These are phyloP conservation scores for Coffea humblotiana DNA, from an alignment of 305 asterid genomes.

Conservation along the genomic window DNA sequence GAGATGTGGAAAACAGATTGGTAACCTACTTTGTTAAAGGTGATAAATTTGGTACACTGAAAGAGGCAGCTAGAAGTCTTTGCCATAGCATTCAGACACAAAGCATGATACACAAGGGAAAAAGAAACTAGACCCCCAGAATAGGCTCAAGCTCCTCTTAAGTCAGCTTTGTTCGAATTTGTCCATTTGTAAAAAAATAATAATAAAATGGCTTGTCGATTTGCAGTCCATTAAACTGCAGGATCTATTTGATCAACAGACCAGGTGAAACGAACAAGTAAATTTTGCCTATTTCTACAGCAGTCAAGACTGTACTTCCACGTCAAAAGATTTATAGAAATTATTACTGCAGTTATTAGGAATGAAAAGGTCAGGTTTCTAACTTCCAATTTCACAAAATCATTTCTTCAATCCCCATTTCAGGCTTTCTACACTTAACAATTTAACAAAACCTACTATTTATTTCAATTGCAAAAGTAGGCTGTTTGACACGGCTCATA, in stretches of 20 bases:
- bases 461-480: neutral
- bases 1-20: neutral
- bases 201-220: neutral
- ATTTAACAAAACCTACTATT: neutral
- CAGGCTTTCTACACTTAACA: neutral
- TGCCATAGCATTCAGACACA: neutral
- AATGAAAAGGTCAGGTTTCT: neutral
- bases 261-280: neutral
- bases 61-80: neutral
- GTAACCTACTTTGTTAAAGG: neutral
- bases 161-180: neutral
- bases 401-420: neutral
- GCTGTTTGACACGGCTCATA: neutral
- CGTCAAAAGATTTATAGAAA: too few species aligned
- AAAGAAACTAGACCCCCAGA: neutral
- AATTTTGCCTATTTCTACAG: neutral
- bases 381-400: neutral
- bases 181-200: neutral
- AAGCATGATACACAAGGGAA: neutral
- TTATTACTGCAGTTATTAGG: neutral
- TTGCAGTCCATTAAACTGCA: neutral
- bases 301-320: neutral
- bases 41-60: neutral
- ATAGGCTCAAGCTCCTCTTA: neutral
- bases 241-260: neutral